Evolutionary conservation across 2,329 filamentous ascomycete species (phyloP).

Genomic region (Pseudocercospora musae): DNA sequence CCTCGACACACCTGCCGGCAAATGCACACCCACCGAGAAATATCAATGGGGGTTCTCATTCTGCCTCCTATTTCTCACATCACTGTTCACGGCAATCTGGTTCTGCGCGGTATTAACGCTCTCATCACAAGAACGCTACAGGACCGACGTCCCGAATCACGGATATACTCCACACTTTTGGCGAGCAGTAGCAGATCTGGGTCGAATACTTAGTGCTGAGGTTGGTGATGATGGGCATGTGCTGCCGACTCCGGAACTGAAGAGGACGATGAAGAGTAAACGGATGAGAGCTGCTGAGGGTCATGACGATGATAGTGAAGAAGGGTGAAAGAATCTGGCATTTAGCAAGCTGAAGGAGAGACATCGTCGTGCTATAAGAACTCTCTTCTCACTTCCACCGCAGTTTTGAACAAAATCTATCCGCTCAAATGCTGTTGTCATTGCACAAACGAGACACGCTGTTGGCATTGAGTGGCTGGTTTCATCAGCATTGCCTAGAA

Average conservation of each 20-base stretch:
- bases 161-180: not conserved
- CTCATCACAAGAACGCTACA: not conserved
- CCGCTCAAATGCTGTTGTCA: too few relatives aligned
- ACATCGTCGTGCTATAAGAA: too few relatives aligned
- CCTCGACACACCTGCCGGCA: not conserved
- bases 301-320: not conserved
- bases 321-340: not conserved
- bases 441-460: too few relatives aligned
- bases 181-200: not conserved
- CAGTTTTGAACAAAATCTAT: too few relatives aligned
- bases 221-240: not conserved
- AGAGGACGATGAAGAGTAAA: not conserved
- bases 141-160: not conserved
- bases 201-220: not conserved
- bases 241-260: not conserved
- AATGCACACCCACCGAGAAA: not conserved
- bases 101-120: not conserved
- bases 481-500: too few relatives aligned
- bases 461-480: too few relatives aligned
- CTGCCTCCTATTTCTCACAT: not conserved
- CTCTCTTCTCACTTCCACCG: too few relatives aligned
- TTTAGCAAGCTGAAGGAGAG: too few relatives aligned
- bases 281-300: not conserved
- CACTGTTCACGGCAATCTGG: not conserved
- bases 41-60: constrained; percentile 4